Evolutionary conservation across 306 rosid species (phyloP).

Genomic region (Castanopsis chinensis): DNA sequence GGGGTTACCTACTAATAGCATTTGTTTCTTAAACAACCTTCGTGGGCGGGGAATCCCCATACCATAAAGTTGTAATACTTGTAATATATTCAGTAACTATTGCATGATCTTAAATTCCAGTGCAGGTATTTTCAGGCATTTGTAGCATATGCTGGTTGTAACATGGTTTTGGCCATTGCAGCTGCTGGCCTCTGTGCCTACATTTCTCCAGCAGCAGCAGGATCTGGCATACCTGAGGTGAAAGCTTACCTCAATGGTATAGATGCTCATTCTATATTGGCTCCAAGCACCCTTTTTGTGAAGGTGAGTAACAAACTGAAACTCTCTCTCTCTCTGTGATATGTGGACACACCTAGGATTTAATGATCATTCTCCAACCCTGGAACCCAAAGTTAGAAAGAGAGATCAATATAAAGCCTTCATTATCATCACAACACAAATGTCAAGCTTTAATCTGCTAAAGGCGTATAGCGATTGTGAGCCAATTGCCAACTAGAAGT

Average conservation of each 20-base stretch:
- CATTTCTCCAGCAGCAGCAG: conserved; percentile 81
- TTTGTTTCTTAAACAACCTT: background rate
- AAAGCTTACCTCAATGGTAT: conserved; percentile 88
- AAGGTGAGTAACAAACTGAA: conserved; percentile 42
- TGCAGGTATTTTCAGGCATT: conserved; percentile 72
- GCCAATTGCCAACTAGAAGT: background rate
- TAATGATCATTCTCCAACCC: background rate
- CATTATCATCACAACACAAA: background rate
- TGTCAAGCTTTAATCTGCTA: background rate
- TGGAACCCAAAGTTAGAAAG: background rate
- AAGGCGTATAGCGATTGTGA: background rate
- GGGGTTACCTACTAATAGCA: background rate
- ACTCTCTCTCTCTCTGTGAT: background rate
- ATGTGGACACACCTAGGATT: background rate
- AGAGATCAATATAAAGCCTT: background rate
- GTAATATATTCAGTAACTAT: conserved; percentile 18
- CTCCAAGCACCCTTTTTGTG: conserved; percentile 75
- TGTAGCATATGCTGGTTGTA: conserved; percentile 42
- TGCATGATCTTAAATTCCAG: conserved; percentile 18
- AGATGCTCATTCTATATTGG: conserved; percentile 70
- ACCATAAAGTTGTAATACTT: background rate
- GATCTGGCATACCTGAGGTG: conserved; percentile 90
- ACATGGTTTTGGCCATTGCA: conserved; percentile 50
- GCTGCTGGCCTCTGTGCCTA: conserved; percentile 69
- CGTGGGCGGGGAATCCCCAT: background rate